phyloP scores from a whole-genome alignment of 495 filamentous ascomycete genomes.

The Hapsidospora chrysogenum region DNA sequence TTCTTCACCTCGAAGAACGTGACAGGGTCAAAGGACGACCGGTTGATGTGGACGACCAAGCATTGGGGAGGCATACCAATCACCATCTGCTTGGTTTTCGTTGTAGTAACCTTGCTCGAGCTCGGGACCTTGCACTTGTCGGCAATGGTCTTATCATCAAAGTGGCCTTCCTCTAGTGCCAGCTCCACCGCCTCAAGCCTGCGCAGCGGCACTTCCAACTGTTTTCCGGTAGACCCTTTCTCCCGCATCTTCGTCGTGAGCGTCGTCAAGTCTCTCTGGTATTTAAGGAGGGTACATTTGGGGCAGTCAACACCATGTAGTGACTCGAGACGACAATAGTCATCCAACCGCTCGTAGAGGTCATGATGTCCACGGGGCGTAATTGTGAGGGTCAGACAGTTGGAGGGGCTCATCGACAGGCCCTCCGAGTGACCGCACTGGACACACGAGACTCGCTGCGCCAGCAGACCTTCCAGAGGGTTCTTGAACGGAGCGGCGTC shows the following conservation, averaged over 20 bases:
- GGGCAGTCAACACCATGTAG: slow-evolving; percentile 82
- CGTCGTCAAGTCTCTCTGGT: slow-evolving; percentile 16
- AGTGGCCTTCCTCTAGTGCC: slow-evolving; percentile 65
- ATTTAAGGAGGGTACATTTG: slow-evolving; percentile 65
- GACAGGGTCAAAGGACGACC: slow-evolving; percentile 73
- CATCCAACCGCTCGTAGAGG: slow-evolving; percentile 62
- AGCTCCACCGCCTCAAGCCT: slow-evolving; percentile 45
- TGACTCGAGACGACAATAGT: slow-evolving; percentile 67
- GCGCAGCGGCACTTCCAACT: slow-evolving; percentile 13
- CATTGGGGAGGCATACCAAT: slow-evolving; percentile 66
- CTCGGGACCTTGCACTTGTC: slow-evolving; percentile 56
- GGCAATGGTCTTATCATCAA: slow-evolving; percentile 54
- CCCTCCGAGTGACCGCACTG: slow-evolving; percentile 75
- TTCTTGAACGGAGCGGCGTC: slow-evolving; percentile 16
- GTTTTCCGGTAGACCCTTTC: slow-evolving; percentile 6
- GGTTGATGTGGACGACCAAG: slow-evolving; percentile 75
- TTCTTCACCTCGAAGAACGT: slow-evolving; percentile 74
- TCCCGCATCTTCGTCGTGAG: slow-evolving; percentile 15
- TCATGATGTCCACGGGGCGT: slow-evolving; percentile 37
- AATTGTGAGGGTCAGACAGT: slow-evolving; percentile 76
- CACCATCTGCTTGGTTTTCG: slow-evolving; percentile 78
- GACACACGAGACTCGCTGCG: slow-evolving; percentile 80
- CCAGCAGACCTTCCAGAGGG: slow-evolving; percentile 76
- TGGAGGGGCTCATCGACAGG: slow-evolving; percentile 78
- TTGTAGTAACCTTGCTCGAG: slow-evolving; percentile 49